Conservation (phyloP, 352 stramenopile species). For the Pythium apleroticum region DNA sequence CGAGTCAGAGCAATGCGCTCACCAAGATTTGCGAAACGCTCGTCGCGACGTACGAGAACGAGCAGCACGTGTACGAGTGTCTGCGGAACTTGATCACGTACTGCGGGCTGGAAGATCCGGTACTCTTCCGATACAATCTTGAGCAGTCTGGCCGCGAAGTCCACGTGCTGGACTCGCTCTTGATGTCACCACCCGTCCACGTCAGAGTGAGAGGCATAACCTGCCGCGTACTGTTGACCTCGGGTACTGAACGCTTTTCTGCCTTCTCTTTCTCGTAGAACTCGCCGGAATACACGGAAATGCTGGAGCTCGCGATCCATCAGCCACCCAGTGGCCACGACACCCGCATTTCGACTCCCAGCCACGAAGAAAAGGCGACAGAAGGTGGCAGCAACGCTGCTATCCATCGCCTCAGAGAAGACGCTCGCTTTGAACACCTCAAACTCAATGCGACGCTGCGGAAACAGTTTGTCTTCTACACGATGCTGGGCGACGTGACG, state of each 20-base stretch:
- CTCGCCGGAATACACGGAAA: conserved; percentile 22
- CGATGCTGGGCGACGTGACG: conserved; percentile 55
- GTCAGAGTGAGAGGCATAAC: conserved; percentile 35
- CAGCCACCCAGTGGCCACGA: conserved; percentile 16
- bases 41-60: conserved; percentile 67
- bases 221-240: neutral
- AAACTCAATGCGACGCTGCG: conserved; percentile 54
- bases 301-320: conserved; percentile 28
- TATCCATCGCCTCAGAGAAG: neutral
- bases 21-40: conserved; percentile 57
- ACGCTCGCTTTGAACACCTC: conserved; percentile 5
- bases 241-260: neutral
- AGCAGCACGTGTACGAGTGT: conserved; percentile 72
- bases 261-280: conserved; percentile 7
- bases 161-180: conserved; percentile 57
- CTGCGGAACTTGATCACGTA: conserved; percentile 62
- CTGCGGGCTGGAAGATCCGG: conserved; percentile 42
- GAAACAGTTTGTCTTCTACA: conserved; percentile 68
- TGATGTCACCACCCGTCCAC: conserved; percentile 45
- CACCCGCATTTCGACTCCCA: neutral
- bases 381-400: neutral
- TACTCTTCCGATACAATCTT: conserved; percentile 52
- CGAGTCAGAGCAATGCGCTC: conserved; percentile 38
- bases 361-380: neutral
- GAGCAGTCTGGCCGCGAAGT: conserved; percentile 54